Evolutionary conservation across 2,329 filamentous ascomycete species (phyloP), one percentile per base, ranked within the genome.

Genomic region (Fusarium bactridioides): DNA sequence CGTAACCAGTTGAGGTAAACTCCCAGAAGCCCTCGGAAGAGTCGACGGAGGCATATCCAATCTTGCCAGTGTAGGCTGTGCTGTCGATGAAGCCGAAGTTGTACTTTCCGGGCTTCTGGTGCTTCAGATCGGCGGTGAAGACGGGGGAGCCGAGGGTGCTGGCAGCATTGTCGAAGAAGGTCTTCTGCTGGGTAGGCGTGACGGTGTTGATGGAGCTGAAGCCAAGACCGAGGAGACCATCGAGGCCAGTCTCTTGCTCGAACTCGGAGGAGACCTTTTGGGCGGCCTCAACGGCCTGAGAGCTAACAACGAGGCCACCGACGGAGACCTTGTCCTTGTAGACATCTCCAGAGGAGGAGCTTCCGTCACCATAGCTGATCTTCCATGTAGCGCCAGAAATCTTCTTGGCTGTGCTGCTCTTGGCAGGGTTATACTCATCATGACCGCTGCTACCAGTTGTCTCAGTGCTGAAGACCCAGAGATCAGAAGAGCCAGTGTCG

Each of bases 41-140:
- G 78, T 93, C 88, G 69, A 94, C 85, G 15, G 86, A 83, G 25
- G 90, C 84, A 78, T 90, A 93, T 27, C 85, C 81, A 75, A 95
- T 86, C 8, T 85, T 76, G 38, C 92, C 92, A 4, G 80, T 84
- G 79, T 92, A 92, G 75, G 92, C 90, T 62, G 82, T 82, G 4
- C 76, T 78, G 78, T 95, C 91, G 76, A 95, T 90, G 74, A 81
- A 86, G 67, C 93, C 93, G 76, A 95, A 95, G 78, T 94, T 90
- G 82, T 94, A 95, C 35, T 87, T 86, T 50, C 92, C 92, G 5
- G 79, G 71, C 18, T 75, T 69, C 41, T 76, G 84, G 72, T 88
- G 86, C 77, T 89, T 88, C 48, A 95, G 84, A 67, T 92, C 87
- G 29, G 91, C 92, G 0, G 92, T 93, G 82, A 95, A 92, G 44